phyloP scores from a whole-genome alignment of 2,329 filamentous ascomycete genomes.

The Elsinoe ampelina region DNA sequence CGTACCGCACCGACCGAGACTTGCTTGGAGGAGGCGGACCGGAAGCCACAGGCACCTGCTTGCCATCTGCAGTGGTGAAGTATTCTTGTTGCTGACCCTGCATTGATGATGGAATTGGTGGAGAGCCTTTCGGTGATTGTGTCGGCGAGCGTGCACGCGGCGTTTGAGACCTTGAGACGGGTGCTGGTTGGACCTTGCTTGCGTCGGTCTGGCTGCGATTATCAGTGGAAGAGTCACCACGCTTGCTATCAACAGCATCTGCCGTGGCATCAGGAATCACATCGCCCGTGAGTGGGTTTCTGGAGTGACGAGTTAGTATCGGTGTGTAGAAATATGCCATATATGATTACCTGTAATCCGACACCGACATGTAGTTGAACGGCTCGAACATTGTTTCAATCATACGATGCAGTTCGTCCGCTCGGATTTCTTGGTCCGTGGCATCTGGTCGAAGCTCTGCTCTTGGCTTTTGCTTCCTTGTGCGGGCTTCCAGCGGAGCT shows the following conservation, averaged over 20 bases:
- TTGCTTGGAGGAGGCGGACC: slow-evolving; percentile 11
- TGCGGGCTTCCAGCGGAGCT: slow-evolving; percentile 84
- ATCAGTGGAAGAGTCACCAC: slow-evolving; percentile 8
- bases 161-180: slow-evolving; percentile 29
- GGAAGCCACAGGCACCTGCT: slow-evolving; percentile 3
- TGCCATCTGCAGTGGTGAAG: slow-evolving; percentile 18
- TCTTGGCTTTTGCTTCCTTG: slow-evolving; percentile 84
- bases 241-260: slow-evolving; percentile 7
- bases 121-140: slow-evolving; percentile 40
- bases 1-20: slow-evolving; percentile 24
- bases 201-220: background rate
- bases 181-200: slow-evolving; percentile 11
- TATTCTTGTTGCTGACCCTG: slow-evolving; percentile 19
- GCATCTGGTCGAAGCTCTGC: slow-evolving; percentile 89
- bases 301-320: background rate
- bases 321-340: background rate
- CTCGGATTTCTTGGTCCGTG: slow-evolving; percentile 85
- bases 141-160: slow-evolving; percentile 35
- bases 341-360: slow-evolving; percentile 51
- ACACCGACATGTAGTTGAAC: slow-evolving; percentile 85
- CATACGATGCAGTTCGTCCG: slow-evolving; percentile 87
- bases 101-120: slow-evolving; percentile 29
- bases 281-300: slow-evolving; percentile 14
- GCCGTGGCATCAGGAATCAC: background rate
- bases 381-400: slow-evolving; percentile 91